phyloP scores from a whole-genome alignment of 345 rosid species.

The Pugionium cornutum region DNA sequence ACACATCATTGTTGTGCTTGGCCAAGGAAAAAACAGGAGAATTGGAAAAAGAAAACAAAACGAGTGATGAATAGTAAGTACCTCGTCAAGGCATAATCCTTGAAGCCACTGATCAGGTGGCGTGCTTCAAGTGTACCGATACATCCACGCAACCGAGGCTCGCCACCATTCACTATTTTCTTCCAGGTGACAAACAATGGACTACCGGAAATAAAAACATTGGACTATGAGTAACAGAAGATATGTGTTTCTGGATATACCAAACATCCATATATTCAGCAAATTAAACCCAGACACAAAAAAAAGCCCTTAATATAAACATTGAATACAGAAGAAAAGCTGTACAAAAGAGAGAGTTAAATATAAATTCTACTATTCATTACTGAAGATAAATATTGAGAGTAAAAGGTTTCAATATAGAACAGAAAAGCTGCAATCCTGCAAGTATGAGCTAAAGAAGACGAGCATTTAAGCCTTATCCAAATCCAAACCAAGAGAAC shows the following conservation, averaged over 20 bases:
- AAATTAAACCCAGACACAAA: neutral
- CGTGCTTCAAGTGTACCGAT: conserved; percentile 95
- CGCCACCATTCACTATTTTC: conserved; percentile 80
- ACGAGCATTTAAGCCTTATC: neutral
- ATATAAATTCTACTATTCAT: neutral
- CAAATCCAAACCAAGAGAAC: conserved; percentile 7
- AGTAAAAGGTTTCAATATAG: neutral
- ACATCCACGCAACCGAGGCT: conserved; percentile 98
- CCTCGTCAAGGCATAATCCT: conserved; percentile 96
- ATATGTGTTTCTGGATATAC: neutral
- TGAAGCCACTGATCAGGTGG: conserved; percentile 75
- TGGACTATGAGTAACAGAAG: neutral
- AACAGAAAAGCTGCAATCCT: neutral
- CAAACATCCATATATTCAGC: neutral
- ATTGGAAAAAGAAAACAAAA: neutral
- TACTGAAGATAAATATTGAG: neutral
- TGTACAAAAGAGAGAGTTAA: neutral
- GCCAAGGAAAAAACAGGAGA: neutral
- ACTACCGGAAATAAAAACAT: conserved; percentile 43
- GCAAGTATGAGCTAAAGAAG: neutral
- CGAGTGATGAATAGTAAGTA: conserved; percentile 28
- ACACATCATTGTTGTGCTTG: neutral
- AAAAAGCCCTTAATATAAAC: neutral
- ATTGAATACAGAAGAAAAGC: neutral
- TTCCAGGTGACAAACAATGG: conserved; percentile 99